Evolutionary conservation across 139 green algal species (phyloP).

Genomic region (Chlorella ohadii): DNA sequence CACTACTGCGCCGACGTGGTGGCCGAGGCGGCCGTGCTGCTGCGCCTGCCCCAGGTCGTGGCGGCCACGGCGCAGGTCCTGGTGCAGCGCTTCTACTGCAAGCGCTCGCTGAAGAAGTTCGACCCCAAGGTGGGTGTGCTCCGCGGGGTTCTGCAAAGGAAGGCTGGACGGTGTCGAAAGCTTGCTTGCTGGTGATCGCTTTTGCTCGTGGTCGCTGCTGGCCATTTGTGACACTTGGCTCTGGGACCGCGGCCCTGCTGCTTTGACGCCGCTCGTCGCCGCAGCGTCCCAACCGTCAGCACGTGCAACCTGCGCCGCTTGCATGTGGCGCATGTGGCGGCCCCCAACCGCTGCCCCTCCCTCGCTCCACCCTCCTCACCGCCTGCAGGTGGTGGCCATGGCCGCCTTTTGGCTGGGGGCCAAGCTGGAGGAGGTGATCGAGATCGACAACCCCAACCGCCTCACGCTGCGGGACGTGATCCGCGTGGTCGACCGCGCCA

Average conservation of each 20-base stretch:
- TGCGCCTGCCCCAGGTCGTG: conserved; percentile 83
- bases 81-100: conserved; percentile 96
- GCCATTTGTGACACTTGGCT: too few relatives aligned
- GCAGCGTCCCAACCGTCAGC: too few relatives aligned
- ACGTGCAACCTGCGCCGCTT: too few relatives aligned
- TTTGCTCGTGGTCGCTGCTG: too few relatives aligned
- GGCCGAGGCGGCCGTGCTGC: conserved; percentile 63
- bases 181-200: too few relatives aligned
- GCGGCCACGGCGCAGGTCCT: conserved; percentile 92
- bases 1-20: conserved; percentile 88
- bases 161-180: too few relatives aligned
- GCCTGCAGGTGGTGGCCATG: conserved; percentile 69
- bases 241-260: too few relatives aligned
- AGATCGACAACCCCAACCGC: conserved; percentile 32
- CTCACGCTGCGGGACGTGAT: conserved; percentile 69
- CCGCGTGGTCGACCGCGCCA: conserved; percentile 81
- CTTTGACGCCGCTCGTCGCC: too few relatives aligned
- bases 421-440: conserved; percentile 92
- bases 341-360: not conserved
- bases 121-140: conserved; percentile 92
- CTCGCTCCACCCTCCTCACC: not conserved
- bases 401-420: conserved; percentile 80
- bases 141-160: too few relatives aligned
- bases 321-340: not conserved
- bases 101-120: conserved; percentile 82